phyloP scores from a whole-genome alignment of 208 protist genomes.

The Trypanosomatidae sp. region DNA sequence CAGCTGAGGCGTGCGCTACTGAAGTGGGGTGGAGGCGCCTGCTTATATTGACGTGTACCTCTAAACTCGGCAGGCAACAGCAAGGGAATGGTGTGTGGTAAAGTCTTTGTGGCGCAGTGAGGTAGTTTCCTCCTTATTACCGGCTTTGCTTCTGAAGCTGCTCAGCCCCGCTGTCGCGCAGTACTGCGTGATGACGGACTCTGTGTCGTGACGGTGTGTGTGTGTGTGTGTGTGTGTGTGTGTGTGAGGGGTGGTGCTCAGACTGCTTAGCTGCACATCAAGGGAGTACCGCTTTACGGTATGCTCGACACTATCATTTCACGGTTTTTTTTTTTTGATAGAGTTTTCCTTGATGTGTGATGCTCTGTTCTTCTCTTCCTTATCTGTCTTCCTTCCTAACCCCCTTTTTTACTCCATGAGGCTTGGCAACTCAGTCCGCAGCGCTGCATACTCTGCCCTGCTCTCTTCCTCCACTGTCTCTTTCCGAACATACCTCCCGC shows the following conservation, averaged over 20 bases:
- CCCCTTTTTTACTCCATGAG: not conserved
- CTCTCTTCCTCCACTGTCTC: not conserved
- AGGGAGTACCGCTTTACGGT: not conserved
- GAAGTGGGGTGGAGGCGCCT: not conserved
- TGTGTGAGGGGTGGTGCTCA: not conserved
- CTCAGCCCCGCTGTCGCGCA: not conserved
- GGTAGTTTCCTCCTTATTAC: not conserved
- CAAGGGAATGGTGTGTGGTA: not conserved
- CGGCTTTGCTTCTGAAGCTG: not conserved
- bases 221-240: not conserved
- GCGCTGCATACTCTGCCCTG: not conserved
- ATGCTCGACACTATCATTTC: not conserved
- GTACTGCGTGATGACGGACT: not conserved
- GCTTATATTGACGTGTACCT: not conserved
- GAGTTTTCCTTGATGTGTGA: not conserved
- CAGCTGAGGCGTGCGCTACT: not conserved
- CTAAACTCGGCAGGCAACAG: not conserved
- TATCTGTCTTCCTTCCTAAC: not conserved
- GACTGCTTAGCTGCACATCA: not conserved
- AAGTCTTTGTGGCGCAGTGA: not conserved
- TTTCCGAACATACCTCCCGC: not conserved
- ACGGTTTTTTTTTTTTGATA: constrained; percentile 6
- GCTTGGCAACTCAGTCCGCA: not conserved
- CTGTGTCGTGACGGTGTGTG: not conserved
- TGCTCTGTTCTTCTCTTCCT: not conserved